Base-by-base conservation (phyloP, 2,329 filamentous ascomycete genomes). In the Chlorencoelia australis region DNA sequence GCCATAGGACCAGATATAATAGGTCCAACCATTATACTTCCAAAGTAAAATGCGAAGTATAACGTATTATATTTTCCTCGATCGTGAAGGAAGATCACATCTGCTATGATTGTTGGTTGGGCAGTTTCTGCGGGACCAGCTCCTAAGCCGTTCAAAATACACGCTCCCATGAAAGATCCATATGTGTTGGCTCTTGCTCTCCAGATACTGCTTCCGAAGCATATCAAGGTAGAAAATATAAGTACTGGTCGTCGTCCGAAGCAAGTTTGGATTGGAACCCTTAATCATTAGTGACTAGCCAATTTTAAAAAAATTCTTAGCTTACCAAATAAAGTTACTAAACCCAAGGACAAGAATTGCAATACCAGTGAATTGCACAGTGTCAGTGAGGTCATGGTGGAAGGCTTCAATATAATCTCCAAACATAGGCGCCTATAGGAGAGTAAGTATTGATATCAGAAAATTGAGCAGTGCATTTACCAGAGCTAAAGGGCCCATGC, bases 51-150 rank as follows among this genome's bases (percentile, higher is more conserved):
- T 0, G 68, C 67, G 59, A 75, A 79, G 51, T 79, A 80, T 0
- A 61, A 44, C 10, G 58, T 60, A 19, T 61, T 52, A 35, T 58
- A 79, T 45, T 69, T 73, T 5, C 76, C 75, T 39, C 76, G 66
- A 33, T 79, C 72, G 48, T 79, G 72, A 7, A 81, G 59, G 55
- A 81, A 80, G 51, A 74, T 73, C 8, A 78, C 66, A 48, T 80
- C 75, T 3, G 75, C 71, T 48, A 79, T 79, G 35, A 80, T 67
- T 19, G 69, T 66, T 1, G 74, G 75, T 57, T 75, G 71, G 2
- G 73, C 66, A 0, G 72, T 78, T 59, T 81, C 74, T 3, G 70
- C 68, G 5, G 75, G 73, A 1, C 73, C 75, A 32, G 73, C 73
- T 5, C 70, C 75, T 29, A 79, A 64, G 0, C 75, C 75, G 49